Conservation (phyloP, 768 basidiomycete genomes). For the Chalciporus pseudorubinellus region DNA sequence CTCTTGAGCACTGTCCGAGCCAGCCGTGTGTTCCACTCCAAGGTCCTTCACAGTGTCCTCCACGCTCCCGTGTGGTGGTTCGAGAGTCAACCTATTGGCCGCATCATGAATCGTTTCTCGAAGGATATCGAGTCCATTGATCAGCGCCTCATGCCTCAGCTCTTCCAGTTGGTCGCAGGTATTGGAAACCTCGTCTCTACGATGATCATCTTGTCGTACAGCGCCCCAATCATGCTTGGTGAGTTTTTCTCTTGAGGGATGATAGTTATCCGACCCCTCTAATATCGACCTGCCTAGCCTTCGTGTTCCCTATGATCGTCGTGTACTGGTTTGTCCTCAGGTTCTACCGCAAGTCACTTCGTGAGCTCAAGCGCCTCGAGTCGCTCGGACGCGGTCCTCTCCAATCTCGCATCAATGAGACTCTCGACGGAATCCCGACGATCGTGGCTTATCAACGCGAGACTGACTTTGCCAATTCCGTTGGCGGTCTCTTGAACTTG, state of each 20-base stretch:
- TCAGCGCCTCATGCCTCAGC: conserved; percentile 33
- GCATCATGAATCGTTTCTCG: conserved; percentile 48
- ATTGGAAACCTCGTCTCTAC: conserved; percentile 25
- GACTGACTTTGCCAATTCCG: conserved; percentile 23
- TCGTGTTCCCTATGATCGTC: conserved; percentile 25
- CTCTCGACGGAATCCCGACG: conserved; percentile 44
- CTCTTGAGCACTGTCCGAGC: conserved; percentile 28
- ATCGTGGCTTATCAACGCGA: conserved; percentile 46
- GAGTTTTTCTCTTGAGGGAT: too few relatives aligned
- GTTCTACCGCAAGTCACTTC: conserved; percentile 47
- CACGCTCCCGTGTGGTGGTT: conserved; percentile 30
- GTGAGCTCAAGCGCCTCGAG: conserved; percentile 47
- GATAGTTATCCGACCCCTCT: too few relatives aligned
- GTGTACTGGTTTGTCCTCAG: conserved; percentile 42
- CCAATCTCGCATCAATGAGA: conserved; percentile 52
- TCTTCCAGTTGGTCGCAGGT: conserved; percentile 27
- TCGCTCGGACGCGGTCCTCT: conserved; percentile 46
- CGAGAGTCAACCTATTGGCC: conserved; percentile 38
- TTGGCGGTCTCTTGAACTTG: conserved; percentile 21
- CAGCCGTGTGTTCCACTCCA: conserved; percentile 27
- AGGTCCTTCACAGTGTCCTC: conserved; percentile 21
- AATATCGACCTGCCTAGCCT: not conserved
- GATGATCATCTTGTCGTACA: conserved; percentile 22
- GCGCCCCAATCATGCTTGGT: conserved; percentile 29
- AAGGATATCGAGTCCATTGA: conserved; percentile 42